Evolutionary conservation across 805 yeast genomes (phyloP).

Genomic region (Candida berthetii): DNA sequence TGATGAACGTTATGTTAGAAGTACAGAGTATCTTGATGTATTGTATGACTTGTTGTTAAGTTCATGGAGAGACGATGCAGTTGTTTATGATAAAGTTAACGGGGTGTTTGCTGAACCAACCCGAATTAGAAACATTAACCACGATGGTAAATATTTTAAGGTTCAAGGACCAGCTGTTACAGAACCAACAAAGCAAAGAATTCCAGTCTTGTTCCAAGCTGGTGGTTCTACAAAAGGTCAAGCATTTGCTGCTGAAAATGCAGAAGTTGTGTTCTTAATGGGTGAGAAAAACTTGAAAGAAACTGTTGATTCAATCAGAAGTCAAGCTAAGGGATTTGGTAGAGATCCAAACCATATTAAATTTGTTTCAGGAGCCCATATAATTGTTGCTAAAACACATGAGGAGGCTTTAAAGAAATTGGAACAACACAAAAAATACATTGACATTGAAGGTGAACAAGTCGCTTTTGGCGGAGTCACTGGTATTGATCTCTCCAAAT

Average conservation of each 20-base stretch:
- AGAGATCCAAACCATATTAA: constrained; percentile 32
- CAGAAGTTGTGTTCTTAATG: constrained; percentile 33
- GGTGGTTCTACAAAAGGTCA: constrained; percentile 34
- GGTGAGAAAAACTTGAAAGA: constrained; percentile 22
- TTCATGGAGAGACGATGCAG: constrained; percentile 36
- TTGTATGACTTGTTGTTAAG: constrained; percentile 33
- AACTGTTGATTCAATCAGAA: constrained; percentile 25
- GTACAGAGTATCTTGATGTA: constrained; percentile 36
- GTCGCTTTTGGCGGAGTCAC: constrained; percentile 37
- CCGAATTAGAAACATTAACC: constrained; percentile 31
- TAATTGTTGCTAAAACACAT: constrained; percentile 30
- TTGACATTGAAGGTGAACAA: constrained; percentile 34
- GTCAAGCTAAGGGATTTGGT: constrained; percentile 25
- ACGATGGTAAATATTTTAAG: constrained; percentile 31
- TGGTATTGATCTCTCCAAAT: constrained; percentile 28
- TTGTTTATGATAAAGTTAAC: constrained; percentile 15
- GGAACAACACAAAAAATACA: constrained; percentile 23
- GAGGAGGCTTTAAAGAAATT: constrained; percentile 32
- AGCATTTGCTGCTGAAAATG: constrained; percentile 35
- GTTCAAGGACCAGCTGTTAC: constrained; percentile 38
- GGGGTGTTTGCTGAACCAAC: constrained; percentile 30
- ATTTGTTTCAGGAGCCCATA: constrained; percentile 29
- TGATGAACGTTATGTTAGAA: constrained; percentile 32
- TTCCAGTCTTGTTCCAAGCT: constrained; percentile 38
- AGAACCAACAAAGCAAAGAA: constrained; percentile 37